These are phyloP conservation scores for Xylaria acuta DNA, from an alignment of 495 filamentous ascomycete genomes.

Conservation along the genomic window DNA sequence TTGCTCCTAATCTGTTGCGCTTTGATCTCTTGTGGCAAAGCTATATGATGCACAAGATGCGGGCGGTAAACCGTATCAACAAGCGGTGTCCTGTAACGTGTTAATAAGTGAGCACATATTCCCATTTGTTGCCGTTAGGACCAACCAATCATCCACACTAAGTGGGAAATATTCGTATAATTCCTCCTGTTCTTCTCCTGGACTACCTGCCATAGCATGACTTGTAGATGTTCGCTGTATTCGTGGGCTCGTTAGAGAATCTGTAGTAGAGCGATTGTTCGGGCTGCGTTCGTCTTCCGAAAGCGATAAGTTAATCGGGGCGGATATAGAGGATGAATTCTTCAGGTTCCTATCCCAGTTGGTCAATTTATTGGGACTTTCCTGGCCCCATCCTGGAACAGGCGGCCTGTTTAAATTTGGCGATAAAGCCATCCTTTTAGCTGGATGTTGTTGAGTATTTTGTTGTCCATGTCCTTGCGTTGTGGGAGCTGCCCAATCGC, in stretches of 20 bases:
- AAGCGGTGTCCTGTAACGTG: conserved; percentile 67
- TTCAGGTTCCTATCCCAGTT: conserved; percentile 34
- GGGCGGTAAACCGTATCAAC: conserved; percentile 93
- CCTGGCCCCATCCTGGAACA: conserved; percentile 44
- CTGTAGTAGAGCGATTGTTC: conserved; percentile 47
- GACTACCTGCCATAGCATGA: conserved; percentile 48
- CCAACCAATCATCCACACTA: conserved; percentile 81
- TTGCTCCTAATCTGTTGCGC: conserved; percentile 71
- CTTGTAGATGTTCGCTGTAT: conserved; percentile 45
- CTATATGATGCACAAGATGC: conserved; percentile 89
- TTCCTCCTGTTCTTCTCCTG: conserved; percentile 77
- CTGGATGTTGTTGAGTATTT: conserved; percentile 38
- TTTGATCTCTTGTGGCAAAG: conserved; percentile 76
- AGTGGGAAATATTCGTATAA: conserved; percentile 93
- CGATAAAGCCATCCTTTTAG: conserved; percentile 46
- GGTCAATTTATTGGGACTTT: conserved; percentile 26
- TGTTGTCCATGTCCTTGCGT: conserved; percentile 29
- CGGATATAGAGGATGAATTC: conserved; percentile 36
- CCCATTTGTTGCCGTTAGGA: background rate
- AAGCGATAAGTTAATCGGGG: conserved; percentile 76
- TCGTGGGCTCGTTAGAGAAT: conserved; percentile 49
- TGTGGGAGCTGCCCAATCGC: conserved; percentile 33
- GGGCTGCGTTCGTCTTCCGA: conserved; percentile 73
- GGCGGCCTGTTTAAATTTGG: conserved; percentile 44
- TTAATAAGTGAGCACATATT: conserved; percentile 8